Conservation (phyloP, 2,329 filamentous ascomycete species). For the Coniochaeta hoffmannii region DNA sequence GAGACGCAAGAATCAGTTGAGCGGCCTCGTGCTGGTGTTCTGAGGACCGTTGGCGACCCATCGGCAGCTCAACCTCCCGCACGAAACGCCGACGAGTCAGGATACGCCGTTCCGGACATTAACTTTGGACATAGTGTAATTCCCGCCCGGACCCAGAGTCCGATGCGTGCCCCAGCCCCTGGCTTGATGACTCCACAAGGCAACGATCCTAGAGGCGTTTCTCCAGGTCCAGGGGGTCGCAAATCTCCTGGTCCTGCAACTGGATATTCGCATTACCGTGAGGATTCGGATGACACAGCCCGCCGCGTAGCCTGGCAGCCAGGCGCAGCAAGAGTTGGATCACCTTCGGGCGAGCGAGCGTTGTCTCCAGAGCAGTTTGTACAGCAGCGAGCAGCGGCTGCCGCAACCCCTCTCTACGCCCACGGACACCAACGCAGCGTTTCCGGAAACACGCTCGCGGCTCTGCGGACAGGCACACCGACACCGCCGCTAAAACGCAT, state of each 20-base stretch:
- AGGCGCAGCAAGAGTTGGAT: conserved; percentile 44
- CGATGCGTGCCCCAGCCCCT: conserved; percentile 3
- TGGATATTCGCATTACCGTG: conserved; percentile 31
- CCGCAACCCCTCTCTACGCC: conserved; percentile 40
- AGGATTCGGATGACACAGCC: conserved; percentile 43
- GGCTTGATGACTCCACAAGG: conserved; percentile 6
- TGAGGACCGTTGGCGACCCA: conserved; percentile 66
- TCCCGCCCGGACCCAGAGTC: not conserved
- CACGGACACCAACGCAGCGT: conserved; percentile 50
- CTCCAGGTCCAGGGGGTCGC: conserved; percentile 12
- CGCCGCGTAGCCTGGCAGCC: conserved; percentile 75
- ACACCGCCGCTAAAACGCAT: conserved; percentile 34
- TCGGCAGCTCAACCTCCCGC: conserved; percentile 17
- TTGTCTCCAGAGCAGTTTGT: conserved; percentile 79
- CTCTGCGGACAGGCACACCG: conserved; percentile 30
- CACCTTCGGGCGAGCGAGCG: conserved; percentile 35
- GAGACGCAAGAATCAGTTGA: conserved; percentile 47
- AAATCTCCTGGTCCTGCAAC: conserved; percentile 14
- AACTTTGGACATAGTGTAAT: conserved; percentile 83
- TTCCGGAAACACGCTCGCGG: conserved; percentile 41
- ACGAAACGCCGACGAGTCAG: conserved; percentile 12
- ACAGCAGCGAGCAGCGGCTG: conserved; percentile 57
- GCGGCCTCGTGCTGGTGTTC: conserved; percentile 67
- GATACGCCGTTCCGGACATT: conserved; percentile 60
- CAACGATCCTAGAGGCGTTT: conserved; percentile 16